These are phyloP conservation scores for Malus domestica DNA, from an alignment of 306 rosid genomes.

Conservation along the genomic window ASM211411v1 NC_041803.1:9352001-9352500, in stretches of 20 bases:
- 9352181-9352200: background rate
- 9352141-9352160: too few species aligned
- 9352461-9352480: background rate
- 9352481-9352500: background rate
- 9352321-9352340: background rate
- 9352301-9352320: background rate
- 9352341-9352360: background rate
- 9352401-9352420: background rate
- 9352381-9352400: background rate
- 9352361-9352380: too few species aligned
- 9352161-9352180: background rate
- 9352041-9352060: background rate
- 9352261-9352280: background rate
- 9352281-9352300: background rate
- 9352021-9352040: background rate
- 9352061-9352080: background rate
- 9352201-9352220: background rate
- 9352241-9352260: background rate
- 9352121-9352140: background rate
- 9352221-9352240: background rate
- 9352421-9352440: too few species aligned
- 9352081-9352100: background rate
- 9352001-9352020: background rate
- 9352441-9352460: background rate
- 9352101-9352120: background rate